phyloP scores from a whole-genome alignment of 805 yeast species.

The Monosporozyma servazzii region DNA sequence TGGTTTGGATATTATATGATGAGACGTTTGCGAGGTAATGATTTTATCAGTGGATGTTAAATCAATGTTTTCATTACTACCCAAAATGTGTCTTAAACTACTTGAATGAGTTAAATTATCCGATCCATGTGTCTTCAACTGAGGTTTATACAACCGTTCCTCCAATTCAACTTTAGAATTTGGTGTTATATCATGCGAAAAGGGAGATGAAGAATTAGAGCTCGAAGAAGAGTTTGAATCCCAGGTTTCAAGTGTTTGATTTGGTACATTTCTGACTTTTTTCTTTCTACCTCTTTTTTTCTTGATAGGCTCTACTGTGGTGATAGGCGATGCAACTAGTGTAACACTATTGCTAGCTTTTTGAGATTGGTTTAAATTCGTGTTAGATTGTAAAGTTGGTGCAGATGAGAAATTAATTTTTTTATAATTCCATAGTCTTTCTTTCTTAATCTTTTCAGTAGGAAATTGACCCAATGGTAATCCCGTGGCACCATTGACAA shows the following conservation, averaged over 20 bases:
- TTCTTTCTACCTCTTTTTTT: not conserved
- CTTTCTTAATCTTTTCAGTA: constrained; percentile 46
- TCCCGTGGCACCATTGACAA: constrained; percentile 59
- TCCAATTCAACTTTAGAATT: constrained; percentile 5
- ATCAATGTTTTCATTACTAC: not conserved
- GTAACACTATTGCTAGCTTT: not conserved
- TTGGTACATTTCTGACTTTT: not conserved
- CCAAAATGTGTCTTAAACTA: constrained; percentile 15
- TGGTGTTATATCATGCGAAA: not conserved
- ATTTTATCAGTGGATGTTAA: not conserved
- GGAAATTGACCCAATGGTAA: constrained; percentile 66
- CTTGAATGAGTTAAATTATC: constrained; percentile 30
- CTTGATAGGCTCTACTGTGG: not conserved
- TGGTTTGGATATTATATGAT: constrained; percentile 11
- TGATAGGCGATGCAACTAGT: not conserved
- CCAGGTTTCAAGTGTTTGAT: not conserved
- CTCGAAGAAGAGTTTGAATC: not conserved
- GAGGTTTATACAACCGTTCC: constrained; percentile 13
- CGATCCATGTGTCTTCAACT: constrained; percentile 29
- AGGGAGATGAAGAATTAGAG: not conserved
- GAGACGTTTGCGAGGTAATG: not conserved
- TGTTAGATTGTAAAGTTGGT: not conserved
- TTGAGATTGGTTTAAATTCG: constrained; percentile 4
- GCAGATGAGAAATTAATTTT: constrained; percentile 10
- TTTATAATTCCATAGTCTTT: constrained; percentile 43